These are phyloP conservation scores for Ajuga chamaepitys DNA, from an alignment of 257 asterid species.

Conservation along the genomic window DNA sequence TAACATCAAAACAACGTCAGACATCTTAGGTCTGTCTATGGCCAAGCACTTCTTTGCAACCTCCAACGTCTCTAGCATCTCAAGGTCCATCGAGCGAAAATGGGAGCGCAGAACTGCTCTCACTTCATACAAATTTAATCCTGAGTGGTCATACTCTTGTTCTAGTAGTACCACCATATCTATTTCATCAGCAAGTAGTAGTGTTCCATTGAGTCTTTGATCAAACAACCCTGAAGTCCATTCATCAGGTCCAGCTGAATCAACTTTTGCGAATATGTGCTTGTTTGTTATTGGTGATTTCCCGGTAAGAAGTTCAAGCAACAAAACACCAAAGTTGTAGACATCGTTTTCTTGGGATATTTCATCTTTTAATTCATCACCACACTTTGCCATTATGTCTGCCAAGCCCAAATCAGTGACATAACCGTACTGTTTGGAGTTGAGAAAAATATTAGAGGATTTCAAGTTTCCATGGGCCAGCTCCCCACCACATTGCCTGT, in stretches of 20 bases:
- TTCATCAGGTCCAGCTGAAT: background rate
- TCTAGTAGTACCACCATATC: no score
- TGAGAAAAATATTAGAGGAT: conserved; percentile 30
- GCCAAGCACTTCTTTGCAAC: background rate
- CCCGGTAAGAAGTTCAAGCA: conserved; percentile 3
- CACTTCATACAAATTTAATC: no score
- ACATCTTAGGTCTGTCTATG: background rate
- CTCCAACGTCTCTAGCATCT: background rate
- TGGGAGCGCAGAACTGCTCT: no score
- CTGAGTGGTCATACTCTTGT: no score
- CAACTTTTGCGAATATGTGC: background rate
- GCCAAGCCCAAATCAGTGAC: conserved; percentile 32
- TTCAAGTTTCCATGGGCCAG: conserved; percentile 31
- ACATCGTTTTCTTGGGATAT: background rate
- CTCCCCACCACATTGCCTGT: conserved; percentile 21
- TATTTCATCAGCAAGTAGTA: background rate
- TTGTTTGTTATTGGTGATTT: background rate
- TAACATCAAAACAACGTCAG: background rate
- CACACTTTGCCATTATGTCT: background rate
- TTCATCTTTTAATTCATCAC: no score
- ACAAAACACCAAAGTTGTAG: background rate
- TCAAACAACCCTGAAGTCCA: background rate
- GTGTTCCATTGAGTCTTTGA: no score
- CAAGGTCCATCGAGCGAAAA: background rate
- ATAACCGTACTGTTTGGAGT: conserved; percentile 22